These are phyloP conservation scores for Arctium lappa DNA, from an alignment of 129 eudicot genomes.

Conservation along the genomic window DNA sequence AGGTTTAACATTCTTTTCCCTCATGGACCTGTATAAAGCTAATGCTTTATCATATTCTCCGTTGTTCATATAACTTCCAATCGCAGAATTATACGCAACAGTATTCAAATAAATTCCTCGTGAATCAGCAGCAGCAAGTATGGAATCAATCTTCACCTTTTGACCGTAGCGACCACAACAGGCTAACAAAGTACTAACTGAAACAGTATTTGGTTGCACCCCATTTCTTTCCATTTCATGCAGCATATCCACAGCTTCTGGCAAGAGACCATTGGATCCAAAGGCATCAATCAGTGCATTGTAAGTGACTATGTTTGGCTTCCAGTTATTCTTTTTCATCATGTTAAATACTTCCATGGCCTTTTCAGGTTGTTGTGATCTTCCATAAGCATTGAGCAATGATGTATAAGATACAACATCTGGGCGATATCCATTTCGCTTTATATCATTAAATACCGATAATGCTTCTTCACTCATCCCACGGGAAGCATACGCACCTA, in stretches of 20 bases:
- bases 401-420: conserved; percentile 91
- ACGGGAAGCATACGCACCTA: conserved; percentile 80
- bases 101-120: conserved; percentile 76
- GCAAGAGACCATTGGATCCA: conserved; percentile 77
- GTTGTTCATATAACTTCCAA: conserved; percentile 88
- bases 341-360: conserved; percentile 66
- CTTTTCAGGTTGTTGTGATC: conserved; percentile 77
- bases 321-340: conserved; percentile 63
- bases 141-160: conserved; percentile 77
- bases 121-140: conserved; percentile 81
- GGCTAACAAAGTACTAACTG: conserved; percentile 79
- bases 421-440: conserved; percentile 54
- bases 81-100: conserved; percentile 80
- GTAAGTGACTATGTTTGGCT: conserved; percentile 77
- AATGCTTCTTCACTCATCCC: conserved; percentile 72
- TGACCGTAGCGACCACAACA: conserved; percentile 83
- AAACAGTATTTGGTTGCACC: conserved; percentile 77
- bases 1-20: conserved; percentile 66
- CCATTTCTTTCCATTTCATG: conserved; percentile 85
- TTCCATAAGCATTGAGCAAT: conserved; percentile 89
- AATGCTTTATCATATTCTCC: conserved; percentile 83
- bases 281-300: conserved; percentile 94
- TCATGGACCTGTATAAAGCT: conserved; percentile 55
- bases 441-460: conserved; percentile 59
- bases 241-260: conserved; percentile 77